Evolutionary conservation across 495 filamentous ascomycete species (phyloP), one percentile per base, ranked within the genome.

Genomic region (Tricharina praecox): DNA sequence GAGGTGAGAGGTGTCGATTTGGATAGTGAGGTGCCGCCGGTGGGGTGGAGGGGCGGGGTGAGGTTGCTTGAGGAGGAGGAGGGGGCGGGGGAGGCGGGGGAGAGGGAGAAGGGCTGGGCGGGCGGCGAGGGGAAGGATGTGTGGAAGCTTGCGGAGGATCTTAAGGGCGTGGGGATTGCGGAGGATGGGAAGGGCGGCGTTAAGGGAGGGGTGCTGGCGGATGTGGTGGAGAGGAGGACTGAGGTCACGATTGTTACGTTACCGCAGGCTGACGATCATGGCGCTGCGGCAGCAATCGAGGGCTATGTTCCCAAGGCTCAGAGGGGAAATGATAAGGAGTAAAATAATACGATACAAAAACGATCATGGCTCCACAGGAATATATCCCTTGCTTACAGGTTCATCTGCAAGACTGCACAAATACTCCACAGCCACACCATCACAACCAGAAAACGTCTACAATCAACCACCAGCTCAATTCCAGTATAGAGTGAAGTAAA

Each of bases 291-390:
- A 37, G 51, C 47, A 11, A 58, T 58, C 23, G 55, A 58, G 32
- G 55, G 55, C 19, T 58, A 50, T 45, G 52, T 41, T 7, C 55
- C 55, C 11, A 47, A 52, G 23, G 37, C 37, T 2, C 11, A 20
- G 11, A 40, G 37, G 10, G 18, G n/a, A 2, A 21, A 16, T 2
- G 37, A 40, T n/a, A n/a, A n/a, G n/a, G n/a, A n/a, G n/a, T n/a
- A n/a, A n/a, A n/a, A n/a, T n/a, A n/a, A n/a, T n/a, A n/a, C n/a
- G n/a, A n/a, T n/a, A n/a, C n/a, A n/a, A n/a, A n/a, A n/a, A n/a
- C n/a, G n/a, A n/a, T n/a, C n/a, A n/a, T n/a, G n/a, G n/a, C n/a
- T n/a, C n/a, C n/a, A n/a, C n/a, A n/a, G n/a, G n/a, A n/a, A n/a
- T n/a, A n/a, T n/a, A n/a, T n/a, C n/a, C n/a, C n/a, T n/a, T n/a